Evolutionary conservation across 805 yeast species (phyloP).

Genomic region (Candida jianshihensis): DNA sequence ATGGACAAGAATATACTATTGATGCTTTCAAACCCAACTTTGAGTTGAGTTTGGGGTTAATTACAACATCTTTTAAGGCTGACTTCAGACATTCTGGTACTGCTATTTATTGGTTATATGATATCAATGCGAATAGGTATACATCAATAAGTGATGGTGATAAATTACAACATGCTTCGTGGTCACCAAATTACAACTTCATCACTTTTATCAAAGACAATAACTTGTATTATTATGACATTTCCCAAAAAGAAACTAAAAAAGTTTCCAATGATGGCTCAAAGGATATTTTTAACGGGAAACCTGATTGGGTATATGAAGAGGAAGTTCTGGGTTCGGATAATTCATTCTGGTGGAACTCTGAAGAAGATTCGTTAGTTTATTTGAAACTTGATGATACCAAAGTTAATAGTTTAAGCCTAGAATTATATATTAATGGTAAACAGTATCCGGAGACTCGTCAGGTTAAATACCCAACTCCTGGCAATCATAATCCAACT

Average conservation of each 20-base stretch:
- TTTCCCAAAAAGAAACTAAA: conserved; percentile 11
- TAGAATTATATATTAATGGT: conserved; percentile 44
- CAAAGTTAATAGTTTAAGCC: conserved; percentile 42
- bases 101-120: conserved; percentile 57
- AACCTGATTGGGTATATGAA: conserved; percentile 80
- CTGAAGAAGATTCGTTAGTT: conserved; percentile 48
- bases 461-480: conserved; percentile 61
- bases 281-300: conserved; percentile 50
- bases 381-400: conserved; percentile 57
- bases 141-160: conserved; percentile 24
- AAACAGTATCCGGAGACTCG: conserved; percentile 40
- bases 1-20: conserved; percentile 33
- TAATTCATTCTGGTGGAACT: conserved; percentile 66
- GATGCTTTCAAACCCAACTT: conserved; percentile 38
- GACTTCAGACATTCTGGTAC: conserved; percentile 68
- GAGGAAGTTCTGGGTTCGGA: conserved; percentile 65
- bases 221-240: conserved; percentile 44
- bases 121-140: conserved; percentile 32
- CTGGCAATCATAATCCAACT: conserved; percentile 58
- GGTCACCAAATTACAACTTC: conserved; percentile 55
- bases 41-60: conserved; percentile 41
- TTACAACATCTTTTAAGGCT: conserved; percentile 40
- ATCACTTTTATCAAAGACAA: conserved; percentile 51
- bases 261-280: conserved; percentile 43
- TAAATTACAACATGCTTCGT: conserved; percentile 38